phyloP scores from a whole-genome alignment of 2,329 filamentous ascomycete genomes.

The Colletotrichum limetticola region DNA sequence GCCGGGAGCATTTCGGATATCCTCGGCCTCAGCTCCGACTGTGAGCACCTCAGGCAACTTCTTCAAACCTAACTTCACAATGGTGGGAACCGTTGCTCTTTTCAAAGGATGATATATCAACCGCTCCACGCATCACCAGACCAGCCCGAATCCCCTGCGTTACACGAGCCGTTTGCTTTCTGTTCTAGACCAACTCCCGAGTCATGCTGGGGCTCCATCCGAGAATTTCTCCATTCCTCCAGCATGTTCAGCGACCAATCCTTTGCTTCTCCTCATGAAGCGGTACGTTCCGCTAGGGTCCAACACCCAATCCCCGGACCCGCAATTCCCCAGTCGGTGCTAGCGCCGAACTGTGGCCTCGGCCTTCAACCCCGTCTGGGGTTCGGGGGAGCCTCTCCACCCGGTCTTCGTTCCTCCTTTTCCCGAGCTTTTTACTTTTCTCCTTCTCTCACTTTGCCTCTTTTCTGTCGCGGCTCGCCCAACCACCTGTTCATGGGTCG shows the following conservation, averaged over 20 bases:
- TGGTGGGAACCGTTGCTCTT: too few relatives aligned
- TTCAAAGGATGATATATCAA: too few relatives aligned
- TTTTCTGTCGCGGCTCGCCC: not conserved
- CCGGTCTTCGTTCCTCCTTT: constrained; percentile 8
- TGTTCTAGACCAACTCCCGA: constrained; percentile 26
- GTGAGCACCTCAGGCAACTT: not conserved
- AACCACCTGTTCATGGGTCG: not conserved
- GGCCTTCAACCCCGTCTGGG: constrained; percentile 32
- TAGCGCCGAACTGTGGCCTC: constrained; percentile 26
- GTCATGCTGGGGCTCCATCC: constrained; percentile 29
- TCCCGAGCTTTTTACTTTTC: not conserved
- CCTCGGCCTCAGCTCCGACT: not conserved
- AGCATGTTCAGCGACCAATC: constrained; percentile 1
- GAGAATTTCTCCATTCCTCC: constrained; percentile 25
- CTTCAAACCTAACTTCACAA: too few relatives aligned
- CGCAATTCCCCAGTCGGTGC: constrained; percentile 29
- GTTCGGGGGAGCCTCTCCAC: constrained; percentile 21
- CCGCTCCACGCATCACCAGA: not conserved
- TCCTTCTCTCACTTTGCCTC: not conserved
- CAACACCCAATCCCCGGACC: constrained; percentile 10
- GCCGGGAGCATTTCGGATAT: not conserved
- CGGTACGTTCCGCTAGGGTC: not conserved
- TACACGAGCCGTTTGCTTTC: constrained; percentile 8
- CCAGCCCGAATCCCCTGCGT: not conserved
- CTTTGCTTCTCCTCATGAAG: not conserved